Evolutionary conservation across 495 filamentous ascomycete genomes (phyloP).

Genomic region (Annulohypoxylon stygium): DNA sequence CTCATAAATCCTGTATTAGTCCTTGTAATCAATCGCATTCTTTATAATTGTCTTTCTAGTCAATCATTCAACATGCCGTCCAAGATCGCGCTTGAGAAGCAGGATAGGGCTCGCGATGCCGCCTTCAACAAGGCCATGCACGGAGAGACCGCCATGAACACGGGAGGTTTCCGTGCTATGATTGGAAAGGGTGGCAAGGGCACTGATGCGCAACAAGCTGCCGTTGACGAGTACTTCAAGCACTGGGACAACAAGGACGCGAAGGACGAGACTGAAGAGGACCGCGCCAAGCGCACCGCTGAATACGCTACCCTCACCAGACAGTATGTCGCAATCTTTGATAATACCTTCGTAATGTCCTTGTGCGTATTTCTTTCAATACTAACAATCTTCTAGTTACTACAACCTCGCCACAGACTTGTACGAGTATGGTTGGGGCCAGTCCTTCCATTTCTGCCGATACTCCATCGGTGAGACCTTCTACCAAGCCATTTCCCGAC

Average conservation of each 20-base stretch:
- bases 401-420: slow-evolving; percentile 98
- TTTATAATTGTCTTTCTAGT: slow-evolving; percentile 10
- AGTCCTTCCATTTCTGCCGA: slow-evolving; percentile 98
- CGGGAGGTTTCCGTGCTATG: slow-evolving; percentile 85
- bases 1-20: slow-evolving; percentile 5
- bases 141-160: slow-evolving; percentile 79
- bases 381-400: slow-evolving; percentile 70
- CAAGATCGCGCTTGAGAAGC: slow-evolving; percentile 75
- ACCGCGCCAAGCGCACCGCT: slow-evolving; percentile 82
- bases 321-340: slow-evolving; percentile 74
- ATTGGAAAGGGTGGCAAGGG: slow-evolving; percentile 90
- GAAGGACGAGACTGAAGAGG: slow-evolving; percentile 82
- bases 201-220: slow-evolving; percentile 82
- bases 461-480: slow-evolving; percentile 91
- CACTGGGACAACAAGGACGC: slow-evolving; percentile 97
- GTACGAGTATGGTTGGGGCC: slow-evolving; percentile 97
- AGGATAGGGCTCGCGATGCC: slow-evolving; percentile 91
- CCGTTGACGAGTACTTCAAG: slow-evolving; percentile 99
- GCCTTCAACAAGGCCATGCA: slow-evolving; percentile 93
- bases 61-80: slow-evolving; percentile 70
- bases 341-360: background rate
- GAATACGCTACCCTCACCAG: slow-evolving; percentile 96
- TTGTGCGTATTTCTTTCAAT: background rate
- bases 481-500: slow-evolving; percentile 92
- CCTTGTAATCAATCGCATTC: background rate